phyloP scores from a whole-genome alignment of 2,329 filamentous ascomycete species.

The Colletotrichum tropicicola region DNA sequence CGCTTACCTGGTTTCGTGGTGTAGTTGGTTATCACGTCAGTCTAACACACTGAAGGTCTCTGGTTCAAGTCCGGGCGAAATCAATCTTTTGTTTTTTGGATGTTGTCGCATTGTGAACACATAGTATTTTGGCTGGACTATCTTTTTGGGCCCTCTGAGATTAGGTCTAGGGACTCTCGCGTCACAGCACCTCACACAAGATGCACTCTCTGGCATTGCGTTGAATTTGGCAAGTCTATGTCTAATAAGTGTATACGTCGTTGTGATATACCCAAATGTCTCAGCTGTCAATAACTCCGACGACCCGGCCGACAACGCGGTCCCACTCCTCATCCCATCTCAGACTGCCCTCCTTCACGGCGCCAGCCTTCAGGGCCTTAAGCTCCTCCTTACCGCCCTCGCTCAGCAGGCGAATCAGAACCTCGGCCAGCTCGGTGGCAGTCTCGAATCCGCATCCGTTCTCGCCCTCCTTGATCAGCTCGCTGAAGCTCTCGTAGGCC shows the following conservation, averaged over 20 bases:
- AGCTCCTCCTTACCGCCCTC: conserved; percentile 63
- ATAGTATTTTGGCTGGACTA: not conserved
- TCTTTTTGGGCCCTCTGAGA: too few relatives aligned
- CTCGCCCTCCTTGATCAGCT: conserved; percentile 86
- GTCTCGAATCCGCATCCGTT: conserved; percentile 89
- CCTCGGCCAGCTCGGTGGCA: conserved; percentile 68
- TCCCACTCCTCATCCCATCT: conserved; percentile 97
- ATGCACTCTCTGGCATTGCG: too few relatives aligned
- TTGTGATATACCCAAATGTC: too few relatives aligned
- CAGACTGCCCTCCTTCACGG: conserved; percentile 75
- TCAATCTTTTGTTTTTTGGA: conserved; percentile 3
- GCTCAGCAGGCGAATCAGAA: conserved; percentile 72
- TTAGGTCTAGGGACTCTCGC: too few relatives aligned
- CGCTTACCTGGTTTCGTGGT: conserved; percentile 35
- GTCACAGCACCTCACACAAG: too few relatives aligned
- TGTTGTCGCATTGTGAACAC: too few relatives aligned
- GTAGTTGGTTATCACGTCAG: conserved; percentile 59
- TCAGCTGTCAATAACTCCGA: conserved; percentile 57
- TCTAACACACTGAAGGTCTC: conserved; percentile 50
- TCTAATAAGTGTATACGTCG: too few relatives aligned
- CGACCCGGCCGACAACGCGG: conserved; percentile 76
- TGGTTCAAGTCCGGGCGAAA: conserved; percentile 32
- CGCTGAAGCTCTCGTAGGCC: conserved; percentile 86
- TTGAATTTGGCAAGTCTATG: too few relatives aligned
- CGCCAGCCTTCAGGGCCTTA: conserved; percentile 70